These are phyloP conservation scores for Colletotrichum sp. DNA, from an alignment of 2,329 filamentous ascomycete genomes.

Conservation along the genomic window DNA sequence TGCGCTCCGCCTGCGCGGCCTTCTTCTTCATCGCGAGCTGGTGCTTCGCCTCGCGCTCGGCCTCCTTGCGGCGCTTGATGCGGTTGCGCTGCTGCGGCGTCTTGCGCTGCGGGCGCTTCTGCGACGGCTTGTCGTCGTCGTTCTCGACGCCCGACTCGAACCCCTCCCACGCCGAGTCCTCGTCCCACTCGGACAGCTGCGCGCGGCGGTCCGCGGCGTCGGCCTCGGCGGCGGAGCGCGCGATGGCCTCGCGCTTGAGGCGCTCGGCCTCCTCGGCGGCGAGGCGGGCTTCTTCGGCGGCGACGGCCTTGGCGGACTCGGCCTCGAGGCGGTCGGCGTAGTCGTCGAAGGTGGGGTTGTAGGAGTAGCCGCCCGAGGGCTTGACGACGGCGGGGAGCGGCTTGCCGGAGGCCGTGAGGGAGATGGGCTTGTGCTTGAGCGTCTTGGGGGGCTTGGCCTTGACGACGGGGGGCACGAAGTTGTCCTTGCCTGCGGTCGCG, in stretches of 20 bases:
- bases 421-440: slow-evolving; percentile 77
- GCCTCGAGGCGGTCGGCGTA: slow-evolving; percentile 79
- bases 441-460: slow-evolving; percentile 76
- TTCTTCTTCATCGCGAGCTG: slow-evolving; percentile 77
- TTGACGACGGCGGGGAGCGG: slow-evolving; percentile 77
- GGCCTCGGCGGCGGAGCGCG: slow-evolving; percentile 73
- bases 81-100: slow-evolving; percentile 87
- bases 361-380: slow-evolving; percentile 84
- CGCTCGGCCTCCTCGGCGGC: slow-evolving; percentile 70
- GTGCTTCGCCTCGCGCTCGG: slow-evolving; percentile 78
- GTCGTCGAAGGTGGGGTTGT: slow-evolving; percentile 88
- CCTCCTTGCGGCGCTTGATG: slow-evolving; percentile 86
- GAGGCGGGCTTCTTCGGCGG: slow-evolving; percentile 77
- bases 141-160: slow-evolving; percentile 84
- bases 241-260: slow-evolving; percentile 70
- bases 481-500: slow-evolving; percentile 37
- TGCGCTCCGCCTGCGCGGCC: slow-evolving; percentile 72
- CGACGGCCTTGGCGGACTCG: slow-evolving; percentile 81
- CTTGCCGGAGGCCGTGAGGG: slow-evolving; percentile 84
- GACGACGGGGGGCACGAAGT: slow-evolving; percentile 71
- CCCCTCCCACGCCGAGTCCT: slow-evolving; percentile 91
- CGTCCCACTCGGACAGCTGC: slow-evolving; percentile 75
- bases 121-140: slow-evolving; percentile 55
- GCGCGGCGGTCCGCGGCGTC: slow-evolving; percentile 74
- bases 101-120: slow-evolving; percentile 82